A percentile compares a stretch with the other conserved stretches of the same genome.
Evolutionary conservation across 345 rosid genomes (phyloP).

Genomic region (Eucalyptus regnans): DNA sequence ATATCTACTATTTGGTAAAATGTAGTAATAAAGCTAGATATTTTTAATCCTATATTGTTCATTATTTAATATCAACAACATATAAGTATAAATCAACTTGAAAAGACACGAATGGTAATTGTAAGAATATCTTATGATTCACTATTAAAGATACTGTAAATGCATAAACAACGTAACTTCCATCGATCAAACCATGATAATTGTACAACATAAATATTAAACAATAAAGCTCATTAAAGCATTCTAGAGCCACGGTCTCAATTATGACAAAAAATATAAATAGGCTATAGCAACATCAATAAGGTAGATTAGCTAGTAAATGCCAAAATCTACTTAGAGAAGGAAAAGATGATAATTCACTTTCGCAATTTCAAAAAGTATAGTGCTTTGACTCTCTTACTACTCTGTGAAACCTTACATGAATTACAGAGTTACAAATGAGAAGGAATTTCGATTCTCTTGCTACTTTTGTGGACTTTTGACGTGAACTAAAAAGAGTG

Average conservation of each 20-base stretch:
- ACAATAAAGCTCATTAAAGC: neutral
- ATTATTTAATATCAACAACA: too few relatives aligned
- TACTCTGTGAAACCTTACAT: neutral
- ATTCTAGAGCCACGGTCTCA: neutral
- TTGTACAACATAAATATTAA: too few relatives aligned
- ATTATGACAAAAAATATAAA: neutral
- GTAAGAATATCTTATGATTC: neutral
- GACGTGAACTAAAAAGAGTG: neutral
- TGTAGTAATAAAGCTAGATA: accelerated
- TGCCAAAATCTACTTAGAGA: neutral
- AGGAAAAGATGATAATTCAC: neutral
- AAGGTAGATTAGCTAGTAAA: neutral
- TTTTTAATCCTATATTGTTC: too few relatives aligned
- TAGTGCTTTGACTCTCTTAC: neutral
- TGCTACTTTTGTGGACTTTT: neutral
- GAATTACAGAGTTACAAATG: neutral
- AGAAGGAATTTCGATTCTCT: neutral
- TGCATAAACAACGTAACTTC: neutral
- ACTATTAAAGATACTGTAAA: neutral
- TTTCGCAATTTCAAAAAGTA: neutral
- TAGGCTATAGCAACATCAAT: neutral
- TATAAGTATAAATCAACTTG: too few relatives aligned
- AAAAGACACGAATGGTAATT: neutral
- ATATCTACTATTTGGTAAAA: too few relatives aligned
- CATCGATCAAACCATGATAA: neutral